Percentiles rank a stretch among this genome's conserved stretches.
These are phyloP conservation scores for Litsea cubeba DNA, from an alignment of 164 flowering plant genomes.

Conservation along the genomic window DNA sequence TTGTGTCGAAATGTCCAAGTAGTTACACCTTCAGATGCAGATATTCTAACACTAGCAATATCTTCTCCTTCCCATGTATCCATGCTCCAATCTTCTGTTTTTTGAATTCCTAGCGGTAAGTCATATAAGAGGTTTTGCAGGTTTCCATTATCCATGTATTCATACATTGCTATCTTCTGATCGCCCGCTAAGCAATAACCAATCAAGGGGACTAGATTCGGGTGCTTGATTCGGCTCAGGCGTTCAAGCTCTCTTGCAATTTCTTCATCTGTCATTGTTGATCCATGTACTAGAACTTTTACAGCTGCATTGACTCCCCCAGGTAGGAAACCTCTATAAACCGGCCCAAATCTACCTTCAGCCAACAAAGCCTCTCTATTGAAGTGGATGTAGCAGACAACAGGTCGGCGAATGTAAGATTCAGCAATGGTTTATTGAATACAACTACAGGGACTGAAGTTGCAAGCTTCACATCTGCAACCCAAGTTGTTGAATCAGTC, in stretches of 20 bases:
- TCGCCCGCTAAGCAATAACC: slow-evolving; percentile 91
- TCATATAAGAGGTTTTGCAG: slow-evolving; percentile 75
- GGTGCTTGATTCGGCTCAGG: slow-evolving; percentile 78
- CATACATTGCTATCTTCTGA: slow-evolving; percentile 76
- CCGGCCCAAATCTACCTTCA: slow-evolving; percentile 86
- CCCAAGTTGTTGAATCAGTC: slow-evolving; percentile 88
- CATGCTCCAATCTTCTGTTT: slow-evolving; percentile 69
- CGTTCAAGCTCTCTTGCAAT: slow-evolving; percentile 72
- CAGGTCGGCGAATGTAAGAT: slow-evolving; percentile 77
- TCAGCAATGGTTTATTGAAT: slow-evolving; percentile 84
- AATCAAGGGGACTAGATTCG: slow-evolving; percentile 74
- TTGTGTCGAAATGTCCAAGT: slow-evolving; percentile 78
- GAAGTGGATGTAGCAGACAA: slow-evolving; percentile 81
- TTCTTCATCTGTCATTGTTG: slow-evolving; percentile 73
- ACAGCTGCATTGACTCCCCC: slow-evolving; percentile 88
- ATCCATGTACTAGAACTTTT: slow-evolving; percentile 74
- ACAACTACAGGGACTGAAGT: slow-evolving; percentile 65
- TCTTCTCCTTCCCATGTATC: slow-evolving; percentile 83
- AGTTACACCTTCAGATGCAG: slow-evolving; percentile 43
- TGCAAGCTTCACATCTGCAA: slow-evolving; percentile 81
- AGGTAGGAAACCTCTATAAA: slow-evolving; percentile 71
- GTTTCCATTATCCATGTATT: slow-evolving; percentile 90
- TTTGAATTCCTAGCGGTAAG: slow-evolving; percentile 59
- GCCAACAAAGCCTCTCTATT: slow-evolving; percentile 68
- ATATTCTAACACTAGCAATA: slow-evolving; percentile 36